These are phyloP conservation scores for Fraxinus velutina DNA, from an alignment of 305 asterid species.

Conservation along the genomic window DNA sequence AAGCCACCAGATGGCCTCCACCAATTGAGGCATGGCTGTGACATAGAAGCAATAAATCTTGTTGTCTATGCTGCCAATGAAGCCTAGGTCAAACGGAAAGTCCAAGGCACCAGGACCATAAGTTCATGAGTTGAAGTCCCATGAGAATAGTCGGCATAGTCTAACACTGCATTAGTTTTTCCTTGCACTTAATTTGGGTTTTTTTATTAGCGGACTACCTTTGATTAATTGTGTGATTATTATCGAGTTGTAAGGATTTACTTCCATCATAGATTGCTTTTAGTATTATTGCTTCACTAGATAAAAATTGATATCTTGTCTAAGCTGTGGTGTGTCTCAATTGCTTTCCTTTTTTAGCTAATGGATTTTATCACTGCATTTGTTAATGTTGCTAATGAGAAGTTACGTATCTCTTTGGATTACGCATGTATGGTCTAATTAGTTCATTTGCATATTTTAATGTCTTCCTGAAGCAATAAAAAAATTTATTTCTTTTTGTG, in stretches of 20 bases:
- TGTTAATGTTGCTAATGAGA: not conserved
- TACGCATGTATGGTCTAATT: not conserved
- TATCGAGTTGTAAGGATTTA: not conserved
- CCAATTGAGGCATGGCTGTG: not conserved
- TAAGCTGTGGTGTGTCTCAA: not conserved
- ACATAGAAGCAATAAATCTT: not conserved
- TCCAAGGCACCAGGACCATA: not conserved
- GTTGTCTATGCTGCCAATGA: not conserved
- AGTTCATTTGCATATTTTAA: conserved; percentile 7
- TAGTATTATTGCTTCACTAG: not conserved
- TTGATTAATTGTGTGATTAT: not conserved
- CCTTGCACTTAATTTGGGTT: not conserved
- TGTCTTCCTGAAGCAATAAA: conserved; percentile 1
- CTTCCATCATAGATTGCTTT: not conserved
- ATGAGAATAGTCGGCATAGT: not conserved
- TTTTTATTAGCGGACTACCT: not conserved
- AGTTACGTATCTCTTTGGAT: conserved; percentile 1
- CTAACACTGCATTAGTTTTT: not conserved
- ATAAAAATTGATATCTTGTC: not conserved
- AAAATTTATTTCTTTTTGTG: not conserved
- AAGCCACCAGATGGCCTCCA: not conserved
- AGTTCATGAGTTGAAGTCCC: not conserved
- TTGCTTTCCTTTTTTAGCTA: not conserved
- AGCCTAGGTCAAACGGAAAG: not conserved
- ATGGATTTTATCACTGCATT: not conserved